Percentiles rank a stretch among this genome's conserved stretches.
Evolutionary conservation across 805 yeast genomes (phyloP).

Genomic region (Zygotorulaspora florentina): DNA sequence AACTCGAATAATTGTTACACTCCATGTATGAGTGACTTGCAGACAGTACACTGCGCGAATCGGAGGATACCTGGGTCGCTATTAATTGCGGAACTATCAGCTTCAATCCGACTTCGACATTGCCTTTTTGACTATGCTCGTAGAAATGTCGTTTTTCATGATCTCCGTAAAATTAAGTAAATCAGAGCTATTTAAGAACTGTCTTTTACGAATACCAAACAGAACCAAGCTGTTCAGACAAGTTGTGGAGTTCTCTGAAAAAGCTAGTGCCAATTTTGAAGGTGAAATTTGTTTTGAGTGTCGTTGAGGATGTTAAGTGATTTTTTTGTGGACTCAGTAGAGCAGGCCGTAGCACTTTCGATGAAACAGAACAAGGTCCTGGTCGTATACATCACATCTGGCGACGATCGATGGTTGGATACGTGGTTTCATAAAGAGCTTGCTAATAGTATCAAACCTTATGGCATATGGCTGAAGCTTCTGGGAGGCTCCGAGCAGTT

Average conservation of each 20-base stretch:
- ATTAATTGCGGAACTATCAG: neutral
- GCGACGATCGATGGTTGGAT: slow-evolving; percentile 30
- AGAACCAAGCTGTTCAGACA: neutral
- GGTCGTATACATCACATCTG: slow-evolving; percentile 36
- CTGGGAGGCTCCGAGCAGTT: slow-evolving; percentile 42
- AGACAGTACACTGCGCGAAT: neutral
- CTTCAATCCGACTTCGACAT: no score
- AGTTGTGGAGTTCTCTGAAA: neutral
- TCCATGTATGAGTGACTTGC: neutral
- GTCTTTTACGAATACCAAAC: neutral
- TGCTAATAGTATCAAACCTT: slow-evolving; percentile 15
- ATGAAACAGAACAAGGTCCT: slow-evolving; percentile 36
- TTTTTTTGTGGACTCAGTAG: slow-evolving; percentile 26
- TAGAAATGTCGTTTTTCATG: neutral
- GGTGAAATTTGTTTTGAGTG: neutral
- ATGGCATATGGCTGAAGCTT: slow-evolving; percentile 41
- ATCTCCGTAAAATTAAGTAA: neutral
- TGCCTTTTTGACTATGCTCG: no score
- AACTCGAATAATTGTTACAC: slow-evolving; percentile 13
- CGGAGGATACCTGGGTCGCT: neutral
- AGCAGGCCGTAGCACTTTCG: slow-evolving; percentile 41
- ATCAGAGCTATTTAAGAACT: neutral
- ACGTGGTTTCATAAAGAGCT: slow-evolving; percentile 22
- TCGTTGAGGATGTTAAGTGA: slow-evolving; percentile 9
- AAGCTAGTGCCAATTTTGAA: neutral